Percentiles rank a stretch among this genome's conserved stretches.
Evolutionary conservation across 148 eudicot genomes (phyloP).

Genomic region (Talinum fruticosum): DNA sequence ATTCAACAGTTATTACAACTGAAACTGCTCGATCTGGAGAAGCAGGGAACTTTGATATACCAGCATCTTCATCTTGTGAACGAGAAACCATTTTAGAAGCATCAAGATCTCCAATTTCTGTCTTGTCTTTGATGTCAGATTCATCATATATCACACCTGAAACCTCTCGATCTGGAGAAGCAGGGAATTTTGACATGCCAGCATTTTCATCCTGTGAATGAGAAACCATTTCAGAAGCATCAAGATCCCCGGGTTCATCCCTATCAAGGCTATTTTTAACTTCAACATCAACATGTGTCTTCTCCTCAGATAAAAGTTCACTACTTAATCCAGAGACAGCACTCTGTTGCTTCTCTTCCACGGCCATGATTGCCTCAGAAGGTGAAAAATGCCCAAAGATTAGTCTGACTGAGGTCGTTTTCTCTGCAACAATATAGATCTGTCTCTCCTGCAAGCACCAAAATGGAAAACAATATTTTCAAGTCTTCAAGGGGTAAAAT

Average conservation of each 20-base stretch:
- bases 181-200: conserved; percentile 17
- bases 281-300: conserved; percentile 10
- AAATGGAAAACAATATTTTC: neutral
- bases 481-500: neutral
- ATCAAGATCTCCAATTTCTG: conserved; percentile 15
- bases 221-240: conserved; percentile 16
- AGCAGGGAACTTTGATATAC: conserved; percentile 18
- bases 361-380: conserved; percentile 21
- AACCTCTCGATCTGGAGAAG: conserved; percentile 7
- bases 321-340: conserved; percentile 9
- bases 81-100: conserved; percentile 21
- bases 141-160: neutral
- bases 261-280: neutral
- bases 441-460: neutral
- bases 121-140: neutral
- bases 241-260: conserved; percentile 18
- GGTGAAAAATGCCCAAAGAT: neutral
- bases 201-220: conserved; percentile 15
- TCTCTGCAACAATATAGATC: no score
- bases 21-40: conserved; percentile 13
- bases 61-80: conserved; percentile 8
- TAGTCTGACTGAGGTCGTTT: neutral
- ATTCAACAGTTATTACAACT: conserved; percentile 12
- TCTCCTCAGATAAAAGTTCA: conserved; percentile 23
- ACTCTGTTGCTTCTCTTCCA: conserved; percentile 24